Evolutionary conservation across 441 rosid genomes (phyloP), one percentile per base, ranked within the genome.

Genomic region (Melastoma candidum): DNA sequence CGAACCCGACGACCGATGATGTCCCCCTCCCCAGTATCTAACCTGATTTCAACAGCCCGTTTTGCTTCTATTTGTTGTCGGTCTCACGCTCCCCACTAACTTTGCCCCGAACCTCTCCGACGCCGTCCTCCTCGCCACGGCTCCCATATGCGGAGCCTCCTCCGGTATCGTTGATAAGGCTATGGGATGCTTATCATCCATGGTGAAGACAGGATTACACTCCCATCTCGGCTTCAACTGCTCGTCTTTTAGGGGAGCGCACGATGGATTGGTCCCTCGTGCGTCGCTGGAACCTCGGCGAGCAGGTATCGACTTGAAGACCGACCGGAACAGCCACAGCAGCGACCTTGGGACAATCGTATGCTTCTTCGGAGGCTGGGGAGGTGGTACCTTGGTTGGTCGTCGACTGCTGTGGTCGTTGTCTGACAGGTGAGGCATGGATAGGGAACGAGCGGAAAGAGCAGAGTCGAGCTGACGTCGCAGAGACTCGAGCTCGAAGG

Each of bases 151-250:
- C 25, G 89, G 83, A 0, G 45, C 86, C 66, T 89, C 86, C 66
- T 89, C 95, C 2, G 93, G 93, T 11, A 89, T 89, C 29, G 97
- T 89, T 5, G 88, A 71, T 14, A 89, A 84, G 26, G 83, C 80
- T 0, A 85, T 88, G 2, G 82, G 36, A 29, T 7, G 64, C 59
- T 78, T 82, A 17, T 85, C 97, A 7, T 75, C 85, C 58, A 79
- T 68, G 24, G 74, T 68, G 64, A 48, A 64, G 71, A 73, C 70
- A 17, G 22, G 76, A 12, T 72, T 69, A 12, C 39, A 12, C 11
- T 29, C 7, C 36, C 36, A 7, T 29, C 36, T 7, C 7, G 36
- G 36, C 36, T 29, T 29, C 36, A 2, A 29, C 36, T 29, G 36
- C 36, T 29, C 36, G 7, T 29, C 36, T 29, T 7, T 7, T 29